Evolutionary conservation across 116 monocot genomes (phyloP).

Genomic region (Trichopus zeylanicus): DNA sequence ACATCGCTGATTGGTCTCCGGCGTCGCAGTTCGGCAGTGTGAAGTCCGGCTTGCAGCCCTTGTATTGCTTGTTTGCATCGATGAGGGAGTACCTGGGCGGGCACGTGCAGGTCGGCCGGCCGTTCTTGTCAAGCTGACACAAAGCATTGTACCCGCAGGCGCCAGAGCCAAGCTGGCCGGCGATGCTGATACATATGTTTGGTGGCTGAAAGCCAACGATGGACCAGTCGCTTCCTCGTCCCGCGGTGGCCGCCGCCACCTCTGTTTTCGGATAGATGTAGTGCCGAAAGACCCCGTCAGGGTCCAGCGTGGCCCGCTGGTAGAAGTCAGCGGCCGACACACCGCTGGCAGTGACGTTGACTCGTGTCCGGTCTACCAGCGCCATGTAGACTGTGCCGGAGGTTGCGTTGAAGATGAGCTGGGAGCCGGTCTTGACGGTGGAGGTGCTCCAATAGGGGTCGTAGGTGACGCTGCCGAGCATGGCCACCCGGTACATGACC

Average conservation of each 20-base stretch:
- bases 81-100: slow-evolving; percentile 27
- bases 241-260: too few species aligned
- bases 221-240: neutral
- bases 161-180: slow-evolving; percentile 8
- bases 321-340: slow-evolving; percentile 8
- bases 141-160: slow-evolving; percentile 53
- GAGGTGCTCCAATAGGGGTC: slow-evolving; percentile 13
- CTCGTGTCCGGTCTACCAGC: neutral
- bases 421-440: neutral
- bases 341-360: neutral
- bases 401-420: slow-evolving; percentile 23
- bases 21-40: slow-evolving; percentile 9
- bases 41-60: slow-evolving; percentile 37
- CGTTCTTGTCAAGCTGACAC: slow-evolving; percentile 5
- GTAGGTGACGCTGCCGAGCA: neutral
- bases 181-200: neutral
- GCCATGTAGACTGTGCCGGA: slow-evolving; percentile 18
- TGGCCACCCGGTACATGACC: neutral
- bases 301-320: slow-evolving; percentile 44
- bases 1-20: neutral
- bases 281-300: slow-evolving; percentile 43
- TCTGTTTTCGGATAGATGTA: slow-evolving; percentile 23
- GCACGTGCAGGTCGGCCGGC: slow-evolving; percentile 16
- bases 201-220: neutral
- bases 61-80: slow-evolving; percentile 14